A percentile compares a stretch with the other conserved stretches of the same genome.
phyloP scores from a whole-genome alignment of 2,329 filamentous ascomycete species.

The Curvularia spicifera region DNA sequence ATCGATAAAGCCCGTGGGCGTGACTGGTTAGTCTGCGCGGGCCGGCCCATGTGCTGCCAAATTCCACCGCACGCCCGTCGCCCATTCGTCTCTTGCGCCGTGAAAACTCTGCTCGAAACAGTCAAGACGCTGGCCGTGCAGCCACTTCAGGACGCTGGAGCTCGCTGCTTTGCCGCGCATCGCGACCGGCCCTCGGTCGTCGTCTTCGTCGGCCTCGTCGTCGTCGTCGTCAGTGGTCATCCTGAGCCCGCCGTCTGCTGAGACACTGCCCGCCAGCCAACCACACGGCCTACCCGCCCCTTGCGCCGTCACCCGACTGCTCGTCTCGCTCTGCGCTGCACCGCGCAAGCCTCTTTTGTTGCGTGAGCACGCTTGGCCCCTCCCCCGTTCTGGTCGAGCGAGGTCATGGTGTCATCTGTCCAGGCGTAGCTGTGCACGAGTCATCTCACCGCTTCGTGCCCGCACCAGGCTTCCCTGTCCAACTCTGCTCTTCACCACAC shows the following conservation, averaged over 20 bases:
- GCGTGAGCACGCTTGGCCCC: slow-evolving; percentile 31
- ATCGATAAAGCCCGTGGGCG: slow-evolving; percentile 25
- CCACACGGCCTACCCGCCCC: slow-evolving; percentile 20
- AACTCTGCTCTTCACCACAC: slow-evolving; percentile 19
- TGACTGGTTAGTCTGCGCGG: slow-evolving; percentile 39
- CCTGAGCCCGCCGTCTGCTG: neutral
- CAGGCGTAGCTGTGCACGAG: slow-evolving; percentile 39
- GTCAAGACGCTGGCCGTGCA: slow-evolving; percentile 17
- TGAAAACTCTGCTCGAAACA: slow-evolving; percentile 38
- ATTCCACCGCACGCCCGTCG: slow-evolving; percentile 25
- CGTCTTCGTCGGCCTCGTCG: no score
- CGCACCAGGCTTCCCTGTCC: slow-evolving; percentile 33
- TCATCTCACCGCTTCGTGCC: slow-evolving; percentile 46
- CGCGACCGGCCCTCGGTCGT: slow-evolving; percentile 1
- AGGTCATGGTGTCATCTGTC: slow-evolving; percentile 45
- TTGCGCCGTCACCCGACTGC: slow-evolving; percentile 38
- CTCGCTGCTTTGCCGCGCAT: slow-evolving; percentile 17
- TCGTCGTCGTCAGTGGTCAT: neutral
- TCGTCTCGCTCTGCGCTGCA: slow-evolving; percentile 17
- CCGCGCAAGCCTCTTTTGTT: slow-evolving; percentile 18
- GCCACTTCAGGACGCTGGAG: neutral
- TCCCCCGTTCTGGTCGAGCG: slow-evolving; percentile 15
- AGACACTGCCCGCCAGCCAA: slow-evolving; percentile 9
- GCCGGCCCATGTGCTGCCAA: slow-evolving; percentile 40
- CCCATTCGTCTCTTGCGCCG: slow-evolving; percentile 27